These are phyloP conservation scores for Solanum ossicruentum DNA, from an alignment of 257 asterid species.

Conservation along the genomic window DNA sequence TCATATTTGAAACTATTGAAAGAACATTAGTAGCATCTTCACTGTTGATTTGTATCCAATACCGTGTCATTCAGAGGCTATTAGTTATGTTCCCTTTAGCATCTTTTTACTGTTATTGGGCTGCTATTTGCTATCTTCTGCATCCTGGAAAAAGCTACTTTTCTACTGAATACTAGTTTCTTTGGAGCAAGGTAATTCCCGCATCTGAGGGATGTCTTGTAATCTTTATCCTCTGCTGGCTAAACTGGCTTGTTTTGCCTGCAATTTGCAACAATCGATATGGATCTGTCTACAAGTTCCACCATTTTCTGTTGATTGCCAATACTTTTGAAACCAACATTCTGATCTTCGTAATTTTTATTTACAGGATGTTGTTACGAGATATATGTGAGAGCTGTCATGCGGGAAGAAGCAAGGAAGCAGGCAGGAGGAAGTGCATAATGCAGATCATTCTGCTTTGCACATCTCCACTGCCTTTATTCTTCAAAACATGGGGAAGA, in stretches of 20 bases:
- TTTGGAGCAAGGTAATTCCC: not conserved
- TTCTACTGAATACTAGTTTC: not conserved
- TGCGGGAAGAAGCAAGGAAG: slow-evolving; percentile 34
- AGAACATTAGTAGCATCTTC: not conserved
- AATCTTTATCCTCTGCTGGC: not conserved
- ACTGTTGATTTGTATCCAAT: not conserved
- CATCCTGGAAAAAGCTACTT: not conserved
- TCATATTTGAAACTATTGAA: not conserved
- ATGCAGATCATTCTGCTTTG: not conserved
- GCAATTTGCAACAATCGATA: not conserved
- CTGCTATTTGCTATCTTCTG: not conserved
- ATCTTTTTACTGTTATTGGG: not conserved
- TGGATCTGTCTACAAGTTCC: not conserved
- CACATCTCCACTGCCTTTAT: not conserved
- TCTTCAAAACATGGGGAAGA: not conserved
- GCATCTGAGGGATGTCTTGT: not conserved
- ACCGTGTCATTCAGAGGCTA: not conserved
- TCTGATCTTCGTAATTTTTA: not conserved
- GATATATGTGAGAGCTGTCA: slow-evolving; percentile 38
- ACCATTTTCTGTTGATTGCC: not conserved
- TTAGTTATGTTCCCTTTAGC: not conserved
- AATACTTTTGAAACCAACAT: not conserved
- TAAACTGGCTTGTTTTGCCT: not conserved
- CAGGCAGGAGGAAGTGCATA: slow-evolving; percentile 17
- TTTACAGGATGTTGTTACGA: slow-evolving; percentile 50